phyloP scores from a whole-genome alignment of 768 basidiomycete genomes.

The Lyophyllum shimeji region DNA sequence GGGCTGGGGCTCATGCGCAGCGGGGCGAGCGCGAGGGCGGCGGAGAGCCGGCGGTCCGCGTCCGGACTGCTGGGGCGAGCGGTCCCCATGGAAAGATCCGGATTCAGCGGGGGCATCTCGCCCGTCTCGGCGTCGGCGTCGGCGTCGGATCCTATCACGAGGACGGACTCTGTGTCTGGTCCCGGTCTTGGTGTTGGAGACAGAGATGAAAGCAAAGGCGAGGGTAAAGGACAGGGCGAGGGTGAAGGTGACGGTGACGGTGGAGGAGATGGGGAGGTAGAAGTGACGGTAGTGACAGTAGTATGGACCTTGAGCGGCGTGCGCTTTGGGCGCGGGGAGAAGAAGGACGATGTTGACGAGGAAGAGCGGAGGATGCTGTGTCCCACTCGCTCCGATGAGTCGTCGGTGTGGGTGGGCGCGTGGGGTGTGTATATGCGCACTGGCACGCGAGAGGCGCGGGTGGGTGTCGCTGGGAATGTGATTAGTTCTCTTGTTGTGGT shows the following conservation, averaged over 20 bases:
- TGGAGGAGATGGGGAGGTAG: not conserved
- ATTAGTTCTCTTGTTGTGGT: too few relatives aligned
- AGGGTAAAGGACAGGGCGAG: too few relatives aligned
- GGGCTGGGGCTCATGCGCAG: not conserved
- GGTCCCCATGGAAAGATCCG: too few relatives aligned
- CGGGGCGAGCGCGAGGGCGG: not conserved
- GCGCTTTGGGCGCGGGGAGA: slow-evolving; percentile 11
- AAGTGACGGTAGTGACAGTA: not conserved
- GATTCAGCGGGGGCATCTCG: not conserved
- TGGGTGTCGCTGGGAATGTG: not conserved
- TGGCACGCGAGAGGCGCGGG: not conserved
- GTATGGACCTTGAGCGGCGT: not conserved
- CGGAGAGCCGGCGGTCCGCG: too few relatives aligned
- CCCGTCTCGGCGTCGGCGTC: not conserved
- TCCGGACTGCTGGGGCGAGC: too few relatives aligned
- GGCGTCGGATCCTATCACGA: not conserved
- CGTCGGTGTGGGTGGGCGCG: not conserved
- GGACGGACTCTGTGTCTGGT: not conserved
- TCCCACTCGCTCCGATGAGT: not conserved
- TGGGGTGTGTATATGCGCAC: not conserved
- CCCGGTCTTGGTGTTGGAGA: too few relatives aligned
- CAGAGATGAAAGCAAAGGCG: too few relatives aligned
- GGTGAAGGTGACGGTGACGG: too few relatives aligned
- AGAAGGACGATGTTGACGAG: slow-evolving; percentile 6
- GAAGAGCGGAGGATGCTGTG: slow-evolving; percentile 4